Conservation (phyloP, 352 stramenopile species). For the Elongisporangium prolatum region DNA sequence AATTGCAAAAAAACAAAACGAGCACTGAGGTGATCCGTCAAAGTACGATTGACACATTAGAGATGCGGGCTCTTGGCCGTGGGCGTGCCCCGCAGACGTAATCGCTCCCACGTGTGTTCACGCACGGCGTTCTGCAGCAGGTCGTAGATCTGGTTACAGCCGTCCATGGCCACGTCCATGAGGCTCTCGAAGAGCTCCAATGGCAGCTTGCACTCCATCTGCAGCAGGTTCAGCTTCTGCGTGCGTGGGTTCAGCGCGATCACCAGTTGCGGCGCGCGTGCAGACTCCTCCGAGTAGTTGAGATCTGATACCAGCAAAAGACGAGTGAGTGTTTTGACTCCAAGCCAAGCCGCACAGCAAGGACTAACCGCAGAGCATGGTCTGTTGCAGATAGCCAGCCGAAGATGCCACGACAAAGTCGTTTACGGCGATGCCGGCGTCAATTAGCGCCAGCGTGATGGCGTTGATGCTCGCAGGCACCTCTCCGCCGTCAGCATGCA, state of each 20-base stretch:
- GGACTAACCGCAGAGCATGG: slow-evolving; percentile 70
- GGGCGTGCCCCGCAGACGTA: slow-evolving; percentile 47
- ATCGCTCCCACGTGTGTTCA: slow-evolving; percentile 77
- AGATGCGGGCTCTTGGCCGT: slow-evolving; percentile 28
- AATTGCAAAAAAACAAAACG: background rate
- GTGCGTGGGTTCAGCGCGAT: slow-evolving; percentile 87
- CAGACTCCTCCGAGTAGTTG: slow-evolving; percentile 87
- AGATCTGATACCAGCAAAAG: slow-evolving; percentile 55
- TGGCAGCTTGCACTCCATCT: slow-evolving; percentile 90
- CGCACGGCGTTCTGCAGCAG: slow-evolving; percentile 82
- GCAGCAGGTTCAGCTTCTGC: slow-evolving; percentile 81
- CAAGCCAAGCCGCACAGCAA: slow-evolving; percentile 2
- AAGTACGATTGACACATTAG: background rate
- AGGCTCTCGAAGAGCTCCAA: slow-evolving; percentile 86
- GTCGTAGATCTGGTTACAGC: slow-evolving; percentile 83
- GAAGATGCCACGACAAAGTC: slow-evolving; percentile 90
- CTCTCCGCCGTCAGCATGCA: slow-evolving; percentile 87
- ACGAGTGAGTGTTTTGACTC: slow-evolving; percentile 6
- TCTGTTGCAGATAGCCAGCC: slow-evolving; percentile 88
- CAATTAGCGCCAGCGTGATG: slow-evolving; percentile 86
- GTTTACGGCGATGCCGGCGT: slow-evolving; percentile 89
- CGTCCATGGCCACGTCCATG: slow-evolving; percentile 75
- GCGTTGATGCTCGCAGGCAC: slow-evolving; percentile 89
- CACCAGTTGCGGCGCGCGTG: slow-evolving; percentile 83
- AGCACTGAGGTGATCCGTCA: background rate